Percentiles rank a stretch among this genome's conserved stretches.
phyloP scores from a whole-genome alignment of 2,329 filamentous ascomycete species.

The Aspergillus versicolor region DNA sequence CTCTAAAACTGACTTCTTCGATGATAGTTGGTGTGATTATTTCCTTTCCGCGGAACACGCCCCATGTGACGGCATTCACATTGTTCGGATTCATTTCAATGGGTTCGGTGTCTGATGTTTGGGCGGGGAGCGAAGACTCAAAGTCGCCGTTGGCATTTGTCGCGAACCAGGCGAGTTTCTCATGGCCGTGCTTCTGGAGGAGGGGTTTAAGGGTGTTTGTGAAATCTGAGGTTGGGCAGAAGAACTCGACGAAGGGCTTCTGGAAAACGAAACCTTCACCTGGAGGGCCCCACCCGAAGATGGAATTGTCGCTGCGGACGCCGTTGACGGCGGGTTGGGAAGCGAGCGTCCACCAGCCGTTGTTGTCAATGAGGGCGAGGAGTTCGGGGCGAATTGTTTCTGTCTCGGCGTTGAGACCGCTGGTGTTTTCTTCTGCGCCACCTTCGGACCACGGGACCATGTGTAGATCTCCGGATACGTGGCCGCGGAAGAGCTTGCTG shows the following conservation, averaged over 20 bases:
- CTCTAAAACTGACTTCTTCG: slow-evolving; percentile 87
- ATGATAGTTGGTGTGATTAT: slow-evolving; percentile 97
- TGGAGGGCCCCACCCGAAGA: slow-evolving; percentile 90
- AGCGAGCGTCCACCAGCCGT: slow-evolving; percentile 94
- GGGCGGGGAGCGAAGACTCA: slow-evolving; percentile 54
- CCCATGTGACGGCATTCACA: slow-evolving; percentile 96
- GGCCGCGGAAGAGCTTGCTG: slow-evolving; percentile 73
- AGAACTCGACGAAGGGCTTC: slow-evolving; percentile 97
- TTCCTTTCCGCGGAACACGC: slow-evolving; percentile 91
- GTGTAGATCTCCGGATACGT: slow-evolving; percentile 74
- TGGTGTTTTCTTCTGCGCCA: slow-evolving; percentile 58
- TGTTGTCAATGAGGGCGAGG: slow-evolving; percentile 69
- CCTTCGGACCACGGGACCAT: slow-evolving; percentile 90
- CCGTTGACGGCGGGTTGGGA: slow-evolving; percentile 94
- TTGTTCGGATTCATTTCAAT: slow-evolving; percentile 47
- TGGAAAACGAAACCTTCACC: slow-evolving; percentile 92
- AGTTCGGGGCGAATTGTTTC: slow-evolving; percentile 75
- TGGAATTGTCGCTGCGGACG: slow-evolving; percentile 68
- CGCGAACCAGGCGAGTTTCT: slow-evolving; percentile 82
- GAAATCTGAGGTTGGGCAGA: slow-evolving; percentile 76
- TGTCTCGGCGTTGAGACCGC: slow-evolving; percentile 67
- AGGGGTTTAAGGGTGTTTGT: slow-evolving; percentile 58
- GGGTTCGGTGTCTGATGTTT: slow-evolving; percentile 28
- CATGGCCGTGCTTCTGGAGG: slow-evolving; percentile 60
- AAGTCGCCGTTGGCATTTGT: slow-evolving; percentile 77